Evolutionary conservation across 805 yeast genomes (phyloP), one percentile per base, ranked within the genome.

Genomic region (Kluyveromyces siamensis): DNA sequence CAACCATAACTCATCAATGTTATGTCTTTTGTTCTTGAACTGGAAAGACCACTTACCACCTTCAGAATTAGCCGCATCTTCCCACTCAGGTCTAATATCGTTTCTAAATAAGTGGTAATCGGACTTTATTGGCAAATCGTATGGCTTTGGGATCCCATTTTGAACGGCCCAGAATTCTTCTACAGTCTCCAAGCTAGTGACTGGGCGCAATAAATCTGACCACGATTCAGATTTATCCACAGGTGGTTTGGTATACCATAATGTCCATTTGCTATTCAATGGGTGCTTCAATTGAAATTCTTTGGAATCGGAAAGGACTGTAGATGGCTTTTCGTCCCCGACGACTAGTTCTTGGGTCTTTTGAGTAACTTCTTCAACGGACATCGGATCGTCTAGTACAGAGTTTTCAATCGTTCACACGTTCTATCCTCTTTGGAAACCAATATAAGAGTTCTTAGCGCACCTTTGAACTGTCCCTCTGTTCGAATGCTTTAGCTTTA

Each of bases 131-230:
- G 98, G 98, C 65, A 93, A 77, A 65, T 89, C 96, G 54, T 81
- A 80, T 46, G 96, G 96, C 60, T 81, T 81, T 57, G 98, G 98
- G 59, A 93, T 83, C 40, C 95, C 85, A 70, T 93, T 90, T 75
- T 81, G 86, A 56, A 91, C 84, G 25, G 98, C 99, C 99, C 99
- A 93, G 74, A 93, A 93, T 69, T 91, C 97, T 74, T 93, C 99
- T 46, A 93, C 98, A n/a, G 96, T 81, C 48, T 82, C 78, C 61
- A 93, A 88, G 21, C 95, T 80, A 58, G 89, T 91, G 46, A 93
- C 95, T 50, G 96, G 95, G 73, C 89, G 89, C 63, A 93, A 77
- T 56, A 89, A 77, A 63, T 90, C 96, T 48, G 87, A 79, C 98
- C 98, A 91, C 61, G 87, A 81, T 71, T 88, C 96, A 56, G 73